phyloP scores from a whole-genome alignment of 148 eudicot genomes.

The Chenopodium quinoa region DNA sequence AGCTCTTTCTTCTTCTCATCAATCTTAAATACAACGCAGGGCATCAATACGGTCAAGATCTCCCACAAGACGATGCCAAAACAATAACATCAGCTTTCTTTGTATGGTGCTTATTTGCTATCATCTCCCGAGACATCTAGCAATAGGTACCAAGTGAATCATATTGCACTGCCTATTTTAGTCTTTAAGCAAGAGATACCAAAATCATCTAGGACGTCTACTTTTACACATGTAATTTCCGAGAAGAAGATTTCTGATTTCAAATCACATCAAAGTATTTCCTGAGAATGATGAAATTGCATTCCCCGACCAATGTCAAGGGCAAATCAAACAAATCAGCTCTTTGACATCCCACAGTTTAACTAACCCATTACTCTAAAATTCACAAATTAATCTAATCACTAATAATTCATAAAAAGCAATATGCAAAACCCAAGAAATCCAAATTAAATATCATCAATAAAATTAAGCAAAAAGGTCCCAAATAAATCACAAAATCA shows the following conservation, averaged over 20 bases:
- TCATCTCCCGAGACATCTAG: slow-evolving; percentile 99
- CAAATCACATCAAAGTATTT: slow-evolving; percentile 86
- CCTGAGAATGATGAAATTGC: slow-evolving; percentile 93
- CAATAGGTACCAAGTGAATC: slow-evolving; percentile 92
- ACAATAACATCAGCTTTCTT: slow-evolving; percentile 97
- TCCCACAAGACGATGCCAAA: slow-evolving; percentile 97
- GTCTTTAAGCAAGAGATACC: slow-evolving; percentile 97
- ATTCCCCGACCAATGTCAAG: slow-evolving; percentile 94
- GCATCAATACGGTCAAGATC: slow-evolving; percentile 81
- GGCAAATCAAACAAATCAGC: slow-evolving; percentile 15
- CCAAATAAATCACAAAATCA: too few species aligned
- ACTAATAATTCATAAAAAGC: too few species aligned
- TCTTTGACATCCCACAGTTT: too few species aligned
- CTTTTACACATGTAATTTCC: slow-evolving; percentile 82
- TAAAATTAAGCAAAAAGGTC: too few species aligned
- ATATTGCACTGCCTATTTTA: slow-evolving; percentile 80
- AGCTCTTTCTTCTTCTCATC: too few species aligned
- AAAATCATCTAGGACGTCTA: slow-evolving; percentile 62
- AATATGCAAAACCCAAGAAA: too few species aligned
- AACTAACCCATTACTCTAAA: too few species aligned
- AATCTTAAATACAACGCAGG: slow-evolving; percentile 23
- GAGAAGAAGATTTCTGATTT: slow-evolving; percentile 92
- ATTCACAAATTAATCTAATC: too few species aligned
- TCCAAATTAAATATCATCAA: too few species aligned
- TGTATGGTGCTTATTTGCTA: slow-evolving; percentile 79